phyloP scores from a whole-genome alignment of 768 basidiomycete genomes.

The Cyathus striatus region DNA sequence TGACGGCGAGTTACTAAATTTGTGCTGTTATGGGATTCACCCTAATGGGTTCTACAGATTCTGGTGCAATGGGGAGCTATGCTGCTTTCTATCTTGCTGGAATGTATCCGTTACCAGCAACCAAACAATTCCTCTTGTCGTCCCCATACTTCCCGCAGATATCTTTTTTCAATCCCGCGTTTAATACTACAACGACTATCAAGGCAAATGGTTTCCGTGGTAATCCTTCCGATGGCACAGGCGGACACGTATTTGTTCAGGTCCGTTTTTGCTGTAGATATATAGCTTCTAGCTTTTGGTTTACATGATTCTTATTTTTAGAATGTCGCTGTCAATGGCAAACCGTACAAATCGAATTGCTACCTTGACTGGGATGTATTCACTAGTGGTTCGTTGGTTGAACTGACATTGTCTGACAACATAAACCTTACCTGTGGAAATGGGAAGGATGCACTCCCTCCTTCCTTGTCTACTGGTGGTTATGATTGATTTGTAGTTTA shows the following conservation, averaged over 20 bases:
- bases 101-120: conserved; percentile 60
- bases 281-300: not conserved
- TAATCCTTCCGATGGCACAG: conserved; percentile 46
- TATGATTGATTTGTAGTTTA: too few relatives aligned
- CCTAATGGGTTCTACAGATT: conserved; percentile 1
- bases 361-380: conserved; percentile 68
- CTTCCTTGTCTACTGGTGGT: conserved; percentile 63
- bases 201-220: conserved; percentile 42
- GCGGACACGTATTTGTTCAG: conserved; percentile 54
- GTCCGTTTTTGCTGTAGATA: conserved; percentile 19
- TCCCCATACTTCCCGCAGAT: conserved; percentile 59
- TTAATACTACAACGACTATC: conserved; percentile 55
- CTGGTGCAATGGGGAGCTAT: conserved; percentile 62
- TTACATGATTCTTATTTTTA: conserved; percentile 12
- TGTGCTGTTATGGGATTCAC: not conserved
- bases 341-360: conserved; percentile 57
- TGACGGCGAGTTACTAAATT: conserved; percentile 38
- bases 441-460: conserved; percentile 41
- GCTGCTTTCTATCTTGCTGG: conserved; percentile 55
- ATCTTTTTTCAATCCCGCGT: conserved; percentile 55
- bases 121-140: conserved; percentile 51
- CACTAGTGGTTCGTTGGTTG: conserved; percentile 42
- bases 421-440: conserved; percentile 48
- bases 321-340: conserved; percentile 55
- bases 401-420: conserved; percentile 50